Evolutionary conservation across 768 basidiomycete genomes (phyloP).

Genomic region (Podaxis sp.): DNA sequence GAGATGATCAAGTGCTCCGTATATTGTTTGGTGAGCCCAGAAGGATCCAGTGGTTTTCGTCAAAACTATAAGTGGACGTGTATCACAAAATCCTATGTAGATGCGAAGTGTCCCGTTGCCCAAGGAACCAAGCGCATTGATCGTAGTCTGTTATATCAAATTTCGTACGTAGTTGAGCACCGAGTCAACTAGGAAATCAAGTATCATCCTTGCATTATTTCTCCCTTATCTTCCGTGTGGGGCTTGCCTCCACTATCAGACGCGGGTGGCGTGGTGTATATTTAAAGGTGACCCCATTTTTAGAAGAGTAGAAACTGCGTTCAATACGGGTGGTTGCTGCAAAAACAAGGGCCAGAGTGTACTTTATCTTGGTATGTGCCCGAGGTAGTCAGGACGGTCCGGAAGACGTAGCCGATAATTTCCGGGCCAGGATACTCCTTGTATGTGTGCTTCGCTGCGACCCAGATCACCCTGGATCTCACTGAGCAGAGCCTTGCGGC

Average conservation of each 20-base stretch:
- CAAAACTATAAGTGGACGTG: not conserved
- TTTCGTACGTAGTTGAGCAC: conserved; percentile 15
- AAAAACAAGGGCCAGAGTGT: conserved; percentile 6
- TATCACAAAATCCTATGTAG: not conserved
- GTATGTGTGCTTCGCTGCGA: too few relatives aligned
- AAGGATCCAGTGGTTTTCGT: conserved; percentile 19
- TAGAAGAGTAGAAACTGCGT: conserved; percentile 20
- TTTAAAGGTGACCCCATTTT: conserved; percentile 27
- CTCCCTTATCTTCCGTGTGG: conserved; percentile 32
- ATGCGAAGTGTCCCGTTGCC: not conserved
- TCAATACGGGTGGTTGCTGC: not conserved
- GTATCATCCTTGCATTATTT: conserved; percentile 24
- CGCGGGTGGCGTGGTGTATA: conserved; percentile 25
- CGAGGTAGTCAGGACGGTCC: not conserved
- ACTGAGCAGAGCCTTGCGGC: too few relatives aligned
- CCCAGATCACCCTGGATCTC: too few relatives aligned
- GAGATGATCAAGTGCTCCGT: conserved; percentile 24
- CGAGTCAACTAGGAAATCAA: conserved; percentile 23
- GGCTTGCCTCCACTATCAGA: conserved; percentile 26
- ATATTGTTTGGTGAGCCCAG: conserved; percentile 25
- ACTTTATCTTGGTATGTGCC: not conserved
- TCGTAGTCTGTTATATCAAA: conserved; percentile 36
- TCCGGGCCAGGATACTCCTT: too few relatives aligned
- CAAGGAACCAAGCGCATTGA: conserved; percentile 15
- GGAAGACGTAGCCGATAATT: too few relatives aligned